Conservation (phyloP, 2,329 filamentous ascomycete genomes). For the Penicillium palitans region DNA sequence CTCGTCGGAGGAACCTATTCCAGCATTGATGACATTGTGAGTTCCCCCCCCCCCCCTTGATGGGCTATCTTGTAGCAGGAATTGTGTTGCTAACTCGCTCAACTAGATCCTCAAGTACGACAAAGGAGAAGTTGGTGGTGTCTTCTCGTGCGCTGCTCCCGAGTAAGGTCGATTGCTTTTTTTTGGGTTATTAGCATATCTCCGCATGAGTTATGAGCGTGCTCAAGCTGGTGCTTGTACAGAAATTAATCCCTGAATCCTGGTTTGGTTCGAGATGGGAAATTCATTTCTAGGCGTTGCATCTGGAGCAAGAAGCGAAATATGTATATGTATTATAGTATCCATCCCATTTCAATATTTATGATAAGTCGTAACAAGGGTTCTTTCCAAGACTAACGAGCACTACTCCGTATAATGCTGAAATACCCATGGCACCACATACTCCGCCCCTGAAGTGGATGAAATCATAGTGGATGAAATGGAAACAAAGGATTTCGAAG, state of each 20-base stretch:
- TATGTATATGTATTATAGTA: constrained; percentile 7
- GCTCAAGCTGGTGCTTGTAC: constrained; percentile 12
- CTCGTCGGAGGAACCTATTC: constrained; percentile 76
- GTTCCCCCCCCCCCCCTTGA: constrained; percentile 11
- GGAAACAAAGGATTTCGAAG: neutral
- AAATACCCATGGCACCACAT: no score
- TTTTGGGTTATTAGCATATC: neutral
- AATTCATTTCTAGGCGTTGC: constrained; percentile 2
- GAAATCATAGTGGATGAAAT: no score
- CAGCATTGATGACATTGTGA: constrained; percentile 44
- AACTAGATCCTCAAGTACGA: constrained; percentile 63
- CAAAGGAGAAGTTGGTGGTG: constrained; percentile 60
- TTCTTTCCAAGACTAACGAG: neutral
- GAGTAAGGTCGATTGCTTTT: constrained; percentile 1
- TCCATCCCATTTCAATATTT: neutral
- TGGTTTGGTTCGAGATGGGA: constrained; percentile 6
- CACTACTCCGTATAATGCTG: neutral
- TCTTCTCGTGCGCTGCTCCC: constrained; percentile 64
- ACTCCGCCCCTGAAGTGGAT: no score
- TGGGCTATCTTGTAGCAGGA: neutral
- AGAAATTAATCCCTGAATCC: neutral
- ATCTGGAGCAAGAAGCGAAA: constrained; percentile 9
- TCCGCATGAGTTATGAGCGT: neutral
- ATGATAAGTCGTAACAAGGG: neutral
- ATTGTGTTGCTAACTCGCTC: constrained; percentile 8